Base-by-base conservation (phyloP, 495 filamentous ascomycete genomes). In the Hypoxylon perforatum region DNA sequence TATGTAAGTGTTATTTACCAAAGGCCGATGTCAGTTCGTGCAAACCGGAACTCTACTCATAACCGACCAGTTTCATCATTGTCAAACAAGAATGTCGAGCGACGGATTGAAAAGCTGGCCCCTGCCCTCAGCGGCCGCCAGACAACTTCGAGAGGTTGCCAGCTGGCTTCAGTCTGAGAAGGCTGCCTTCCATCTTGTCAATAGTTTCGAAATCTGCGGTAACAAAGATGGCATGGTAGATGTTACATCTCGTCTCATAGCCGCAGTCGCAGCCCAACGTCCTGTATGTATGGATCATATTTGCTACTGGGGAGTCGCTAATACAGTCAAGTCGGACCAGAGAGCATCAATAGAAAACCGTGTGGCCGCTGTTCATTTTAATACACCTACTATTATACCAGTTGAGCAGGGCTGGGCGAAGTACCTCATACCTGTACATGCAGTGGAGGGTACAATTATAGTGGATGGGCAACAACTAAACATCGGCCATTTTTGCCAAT, bases 391-490 rank as follows among this genome's bases (percentile, higher is more conserved):
- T 5, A 12, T 51, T 52, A 17, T 60, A 3, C 57, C 57, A 2
- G 46, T 60, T 0, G 57, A 60, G 14, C 2, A 42, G 19, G 47
- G 47, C 15, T 60, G 57, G 57, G 4, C 8, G 0, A 38, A 51
- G 2, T 46, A 60, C 15, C 46, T 60, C 10, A 60, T 60, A n/a
- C 57, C 57, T 23, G 46, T 60, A 8, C 57, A 45, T 21, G 35
- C 51, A 19, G 14, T 28, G 5, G 23, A 10, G 3, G 46, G 38
- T 1, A 3, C 25, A 10, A 23, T 23, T 3, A 35, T 14, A 7
- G 57, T 60, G 10, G 46, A 23, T 11, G 22, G 17, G 12, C 0
- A 33, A 12, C 21, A 21, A 11, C 36, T 60, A 2, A 17, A 52
- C 0, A 11, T 35, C 11, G 38, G 23, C 12, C 4, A 15, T 35